phyloP scores from a whole-genome alignment of 2,329 filamentous ascomycete genomes.

The Venturia pyrina region DNA sequence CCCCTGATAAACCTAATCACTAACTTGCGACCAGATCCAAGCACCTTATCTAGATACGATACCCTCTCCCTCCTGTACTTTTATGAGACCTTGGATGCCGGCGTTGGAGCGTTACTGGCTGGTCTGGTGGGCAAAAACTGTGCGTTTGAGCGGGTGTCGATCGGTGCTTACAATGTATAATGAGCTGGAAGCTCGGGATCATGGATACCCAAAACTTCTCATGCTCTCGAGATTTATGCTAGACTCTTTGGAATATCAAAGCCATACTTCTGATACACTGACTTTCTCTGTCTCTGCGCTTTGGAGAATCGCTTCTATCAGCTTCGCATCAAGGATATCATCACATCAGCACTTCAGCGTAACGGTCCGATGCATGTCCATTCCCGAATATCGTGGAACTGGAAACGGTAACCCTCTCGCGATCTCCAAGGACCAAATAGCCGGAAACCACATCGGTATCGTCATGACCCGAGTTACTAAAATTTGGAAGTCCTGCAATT shows the following conservation, averaged over 20 bases:
- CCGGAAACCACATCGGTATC: too few species aligned
- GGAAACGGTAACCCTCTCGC: too few species aligned
- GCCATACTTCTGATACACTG: neutral
- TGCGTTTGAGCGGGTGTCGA: constrained; percentile 4
- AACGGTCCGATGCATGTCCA: too few species aligned
- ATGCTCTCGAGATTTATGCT: neutral
- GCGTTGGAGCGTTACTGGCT: constrained; percentile 3
- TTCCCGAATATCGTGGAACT: too few species aligned
- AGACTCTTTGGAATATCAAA: neutral
- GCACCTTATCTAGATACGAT: constrained; percentile 36
- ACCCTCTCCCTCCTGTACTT: neutral
- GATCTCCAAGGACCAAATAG: too few species aligned
- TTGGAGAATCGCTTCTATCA: too few species aligned
- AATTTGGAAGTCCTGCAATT: too few species aligned
- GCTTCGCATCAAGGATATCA: too few species aligned
- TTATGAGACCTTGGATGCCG: neutral
- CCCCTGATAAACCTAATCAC: neutral
- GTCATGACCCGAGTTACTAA: too few species aligned
- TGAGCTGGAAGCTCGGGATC: neutral
- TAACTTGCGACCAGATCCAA: constrained; percentile 27
- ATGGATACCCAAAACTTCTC: neutral
- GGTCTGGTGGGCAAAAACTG: constrained; percentile 4
- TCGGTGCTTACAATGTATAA: constrained; percentile 3
- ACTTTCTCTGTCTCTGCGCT: neutral
- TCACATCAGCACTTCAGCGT: too few species aligned